Evolutionary conservation across 805 yeast species (phyloP).

Genomic region (Candida maesae): DNA sequence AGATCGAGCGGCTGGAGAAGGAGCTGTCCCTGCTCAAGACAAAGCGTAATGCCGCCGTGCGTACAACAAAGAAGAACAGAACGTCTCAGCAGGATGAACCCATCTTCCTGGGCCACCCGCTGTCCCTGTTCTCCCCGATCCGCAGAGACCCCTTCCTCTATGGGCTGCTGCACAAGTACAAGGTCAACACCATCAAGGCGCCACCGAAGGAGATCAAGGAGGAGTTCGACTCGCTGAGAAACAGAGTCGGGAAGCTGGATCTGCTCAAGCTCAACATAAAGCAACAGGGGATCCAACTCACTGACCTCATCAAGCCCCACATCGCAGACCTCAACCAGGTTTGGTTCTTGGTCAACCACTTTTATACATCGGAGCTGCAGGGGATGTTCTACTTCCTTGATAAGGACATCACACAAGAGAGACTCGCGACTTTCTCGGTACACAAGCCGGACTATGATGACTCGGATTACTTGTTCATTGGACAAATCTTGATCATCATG

Average conservation of each 20-base stretch:
- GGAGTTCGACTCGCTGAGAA: conserved; percentile 5
- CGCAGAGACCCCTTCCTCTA: conserved; percentile 7
- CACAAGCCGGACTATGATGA: conserved; percentile 5
- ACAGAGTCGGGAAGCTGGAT: conserved; percentile 3
- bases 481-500: conserved; percentile 16
- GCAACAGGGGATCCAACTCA: background rate
- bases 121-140: conserved; percentile 8
- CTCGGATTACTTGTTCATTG: conserved; percentile 13
- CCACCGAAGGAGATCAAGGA: conserved; percentile 5
- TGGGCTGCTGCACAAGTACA: conserved; percentile 6
- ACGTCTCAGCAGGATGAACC: conserved; percentile 8
- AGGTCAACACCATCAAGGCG: background rate
- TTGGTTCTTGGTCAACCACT: conserved; percentile 9
- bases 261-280: conserved; percentile 3
- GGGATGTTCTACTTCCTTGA: conserved; percentile 9
- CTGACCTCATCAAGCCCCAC: conserved; percentile 4
- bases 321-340: conserved; percentile 8
- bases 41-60: conserved; percentile 5
- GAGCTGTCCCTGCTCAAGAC: conserved; percentile 8
- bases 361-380: conserved; percentile 9
- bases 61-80: conserved; percentile 2
- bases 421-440: conserved; percentile 9
- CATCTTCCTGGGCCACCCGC: conserved; percentile 6
- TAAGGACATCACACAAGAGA: conserved; percentile 5
- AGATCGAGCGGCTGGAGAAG: conserved; percentile 12